phyloP scores from a whole-genome alignment of 1,284 basidiomycete genomes.

The Cutaneotrichosporon mucoides region DNA sequence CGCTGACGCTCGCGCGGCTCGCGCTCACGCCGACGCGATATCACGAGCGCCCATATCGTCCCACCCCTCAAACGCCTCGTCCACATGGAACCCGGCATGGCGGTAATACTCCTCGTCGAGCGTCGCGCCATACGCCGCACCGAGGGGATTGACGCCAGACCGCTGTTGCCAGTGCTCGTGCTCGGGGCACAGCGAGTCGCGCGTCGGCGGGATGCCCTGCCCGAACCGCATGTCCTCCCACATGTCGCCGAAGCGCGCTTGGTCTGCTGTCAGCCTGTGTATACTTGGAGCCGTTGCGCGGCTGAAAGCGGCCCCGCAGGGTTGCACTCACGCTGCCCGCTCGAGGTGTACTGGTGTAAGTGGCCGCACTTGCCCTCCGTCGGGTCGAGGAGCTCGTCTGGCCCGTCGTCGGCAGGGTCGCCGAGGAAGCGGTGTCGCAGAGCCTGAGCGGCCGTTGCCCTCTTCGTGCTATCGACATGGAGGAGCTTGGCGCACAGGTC shows the following conservation, averaged over 20 bases:
- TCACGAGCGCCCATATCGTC: slow-evolving; percentile 8
- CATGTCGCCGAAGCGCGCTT: slow-evolving; percentile 32
- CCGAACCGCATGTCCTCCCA: slow-evolving; percentile 40
- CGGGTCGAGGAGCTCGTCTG: slow-evolving; percentile 24
- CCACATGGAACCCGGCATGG: slow-evolving; percentile 16
- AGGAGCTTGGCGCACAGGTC: slow-evolving; percentile 69
- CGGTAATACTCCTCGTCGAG: slow-evolving; percentile 18
- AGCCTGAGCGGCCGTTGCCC: slow-evolving; percentile 69
- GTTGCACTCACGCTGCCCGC: slow-evolving; percentile 36
- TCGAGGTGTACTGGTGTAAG: slow-evolving; percentile 28
- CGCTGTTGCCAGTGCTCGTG: slow-evolving; percentile 44
- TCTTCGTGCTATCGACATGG: slow-evolving; percentile 66
- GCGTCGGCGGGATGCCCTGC: slow-evolving; percentile 32
- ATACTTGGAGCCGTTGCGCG: too few relatives aligned
- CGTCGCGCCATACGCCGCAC: slow-evolving; percentile 18
- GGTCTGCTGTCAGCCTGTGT: slow-evolving; percentile 19
- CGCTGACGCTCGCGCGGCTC: too few relatives aligned
- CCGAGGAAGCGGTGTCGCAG: slow-evolving; percentile 72
- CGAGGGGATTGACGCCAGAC: slow-evolving; percentile 33
- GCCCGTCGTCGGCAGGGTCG: slow-evolving; percentile 25
- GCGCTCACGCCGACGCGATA: too few relatives aligned
- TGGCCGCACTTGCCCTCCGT: slow-evolving; percentile 39
- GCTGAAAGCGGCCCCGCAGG: too few relatives aligned
- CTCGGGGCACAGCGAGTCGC: slow-evolving; percentile 38
- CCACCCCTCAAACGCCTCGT: slow-evolving; percentile 12